phyloP scores from a whole-genome alignment of 1,284 basidiomycete genomes.

The Ceratobasidium sp. region DNA sequence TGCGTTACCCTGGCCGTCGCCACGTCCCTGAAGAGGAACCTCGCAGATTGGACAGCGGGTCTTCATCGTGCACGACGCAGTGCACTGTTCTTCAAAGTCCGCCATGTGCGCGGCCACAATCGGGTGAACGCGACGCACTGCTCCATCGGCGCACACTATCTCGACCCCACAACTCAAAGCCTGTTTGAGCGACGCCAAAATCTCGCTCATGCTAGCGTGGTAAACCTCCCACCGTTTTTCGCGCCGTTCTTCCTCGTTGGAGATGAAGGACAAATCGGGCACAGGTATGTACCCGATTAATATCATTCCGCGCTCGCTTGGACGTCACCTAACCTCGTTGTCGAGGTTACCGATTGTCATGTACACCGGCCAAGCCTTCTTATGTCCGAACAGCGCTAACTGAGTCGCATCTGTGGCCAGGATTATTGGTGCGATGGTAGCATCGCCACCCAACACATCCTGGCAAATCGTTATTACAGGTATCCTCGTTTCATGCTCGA shows the following conservation, averaged over 20 bases:
- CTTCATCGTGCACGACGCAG: slow-evolving; percentile 43
- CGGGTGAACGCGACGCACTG: slow-evolving; percentile 41
- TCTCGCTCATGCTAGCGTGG: slow-evolving; percentile 48
- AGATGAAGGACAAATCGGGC: background rate
- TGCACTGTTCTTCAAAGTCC: slow-evolving; percentile 51
- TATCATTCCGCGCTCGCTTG: slow-evolving; percentile 19
- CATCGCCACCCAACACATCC: background rate
- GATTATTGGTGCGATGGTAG: slow-evolving; percentile 8
- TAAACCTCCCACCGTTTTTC: slow-evolving; percentile 44
- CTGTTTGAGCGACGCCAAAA: slow-evolving; percentile 46
- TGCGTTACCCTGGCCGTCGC: background rate
- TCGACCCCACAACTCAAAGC: slow-evolving; percentile 42
- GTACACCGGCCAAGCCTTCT: slow-evolving; percentile 45
- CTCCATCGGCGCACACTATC: slow-evolving; percentile 48
- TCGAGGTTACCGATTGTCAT: too few relatives aligned
- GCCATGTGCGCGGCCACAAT: slow-evolving; percentile 51
- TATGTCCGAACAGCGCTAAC: slow-evolving; percentile 17
- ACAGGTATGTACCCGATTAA: slow-evolving; percentile 46
- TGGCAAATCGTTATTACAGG: background rate
- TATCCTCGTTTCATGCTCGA: background rate
- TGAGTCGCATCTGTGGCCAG: slow-evolving; percentile 14
- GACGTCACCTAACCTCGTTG: slow-evolving; percentile 26
- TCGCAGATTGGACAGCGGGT: slow-evolving; percentile 30
- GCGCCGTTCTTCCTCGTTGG: background rate
- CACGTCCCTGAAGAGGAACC: background rate